Base-by-base conservation (phyloP, 495 filamentous ascomycete genomes). In the Parathielavia appendiculata region DNA sequence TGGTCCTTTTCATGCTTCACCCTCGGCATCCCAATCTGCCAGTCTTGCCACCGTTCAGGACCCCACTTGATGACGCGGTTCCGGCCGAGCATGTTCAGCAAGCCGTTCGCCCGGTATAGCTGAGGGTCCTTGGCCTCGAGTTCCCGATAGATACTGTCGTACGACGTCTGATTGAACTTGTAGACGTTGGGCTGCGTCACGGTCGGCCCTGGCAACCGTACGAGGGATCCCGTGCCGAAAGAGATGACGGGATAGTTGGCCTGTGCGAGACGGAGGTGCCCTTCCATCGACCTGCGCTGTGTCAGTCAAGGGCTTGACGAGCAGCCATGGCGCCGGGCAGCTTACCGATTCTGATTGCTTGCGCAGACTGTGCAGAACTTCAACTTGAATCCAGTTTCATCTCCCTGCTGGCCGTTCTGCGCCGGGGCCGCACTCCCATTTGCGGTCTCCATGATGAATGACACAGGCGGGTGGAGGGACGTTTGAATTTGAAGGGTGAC, bases 331-430 rank as follows among this genome's bases (percentile, higher is more conserved):
- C 1, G 34, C 17, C 35, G 22, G 2, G 26, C 0, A 10, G 46
- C 78, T 53, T 77, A 95, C 82, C 92, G 85, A 68, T 97, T 97
- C 64, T 97, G 85, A 68, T 99, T 97, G 65, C 90, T 96, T 5
- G 93, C 93, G 73, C 95, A 99, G 39, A 99, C 93, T 3, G 95
- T 99, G 80, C 95, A 99, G 75, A 97, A 97, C 66, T 87, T 93
- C 43, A 99, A 79, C 69, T 89, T 95, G 79, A 84, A 93, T 23
- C 73, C 80, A 11, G 73, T 72, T 8, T 61, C 20, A 48, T 76
- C 76, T 53, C 69, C 65, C 10, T 58, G 60, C 45, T 76, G 74
- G 32, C 71, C 74, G 59, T 76, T 76, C n/a, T 70, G 63, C 30
- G 71, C 59, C 10, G 67, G n/a, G 20, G 66, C 43, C 7, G 59